Percentiles rank a stretch among this genome's conserved stretches.
Conservation (phyloP, 2,329 filamentous ascomycete species). For the Thielaviopsis musarum region DNA sequence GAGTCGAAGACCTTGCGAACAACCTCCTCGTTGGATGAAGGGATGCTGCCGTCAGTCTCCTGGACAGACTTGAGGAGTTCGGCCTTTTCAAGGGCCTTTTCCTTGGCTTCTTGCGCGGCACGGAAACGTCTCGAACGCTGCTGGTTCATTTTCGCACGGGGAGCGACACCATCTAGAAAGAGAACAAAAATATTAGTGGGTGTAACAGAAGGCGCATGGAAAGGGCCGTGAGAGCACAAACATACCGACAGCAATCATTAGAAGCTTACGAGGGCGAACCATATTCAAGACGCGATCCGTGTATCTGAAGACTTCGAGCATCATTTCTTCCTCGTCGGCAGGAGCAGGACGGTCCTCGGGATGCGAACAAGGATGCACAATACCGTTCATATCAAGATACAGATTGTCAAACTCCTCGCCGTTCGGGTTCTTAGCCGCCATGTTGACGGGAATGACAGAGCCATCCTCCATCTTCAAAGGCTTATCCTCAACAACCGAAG, state of each 20-base stretch:
- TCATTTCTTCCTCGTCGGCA: constrained; percentile 96
- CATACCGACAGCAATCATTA: constrained; percentile 93
- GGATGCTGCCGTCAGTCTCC: constrained; percentile 48
- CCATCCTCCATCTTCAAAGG: constrained; percentile 69
- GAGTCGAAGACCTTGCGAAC: constrained; percentile 87
- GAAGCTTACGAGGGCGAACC: constrained; percentile 85
- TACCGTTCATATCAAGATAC: constrained; percentile 98
- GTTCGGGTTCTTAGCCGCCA: constrained; percentile 76
- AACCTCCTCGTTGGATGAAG: constrained; percentile 27
- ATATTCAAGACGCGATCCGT: constrained; percentile 98
- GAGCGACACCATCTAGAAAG: constrained; percentile 71
- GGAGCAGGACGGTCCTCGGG: constrained; percentile 85
- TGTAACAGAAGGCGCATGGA: constrained; percentile 8
- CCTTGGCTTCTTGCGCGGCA: constrained; percentile 80
- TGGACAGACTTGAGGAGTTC: constrained; percentile 75
- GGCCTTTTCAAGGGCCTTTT: constrained; percentile 82
- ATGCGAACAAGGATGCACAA: constrained; percentile 96
- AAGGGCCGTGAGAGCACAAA: constrained; percentile 13
- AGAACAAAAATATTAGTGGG: constrained; percentile 2
- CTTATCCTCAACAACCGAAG: constrained; percentile 71
- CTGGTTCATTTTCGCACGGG: constrained; percentile 98
- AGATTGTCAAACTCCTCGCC: constrained; percentile 96
- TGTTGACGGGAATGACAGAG: constrained; percentile 67
- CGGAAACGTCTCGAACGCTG: constrained; percentile 92
- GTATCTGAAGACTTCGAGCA: constrained; percentile 95